Conservation (phyloP, 2,329 filamentous ascomycete genomes). For the Cladorrhinum sp. region DNA sequence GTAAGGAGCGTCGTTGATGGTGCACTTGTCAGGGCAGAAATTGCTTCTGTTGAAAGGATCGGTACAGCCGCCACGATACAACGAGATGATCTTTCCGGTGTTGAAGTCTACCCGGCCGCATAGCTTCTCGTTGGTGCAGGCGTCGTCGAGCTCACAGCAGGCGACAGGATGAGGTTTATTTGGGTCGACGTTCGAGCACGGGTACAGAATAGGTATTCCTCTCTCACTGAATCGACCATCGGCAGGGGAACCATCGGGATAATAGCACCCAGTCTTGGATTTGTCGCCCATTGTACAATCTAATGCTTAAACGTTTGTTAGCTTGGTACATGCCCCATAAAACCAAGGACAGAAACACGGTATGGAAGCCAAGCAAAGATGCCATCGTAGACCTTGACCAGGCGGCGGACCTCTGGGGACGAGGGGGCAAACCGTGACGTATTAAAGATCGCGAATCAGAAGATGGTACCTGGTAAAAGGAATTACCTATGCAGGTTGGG, state of each 20-base stretch:
- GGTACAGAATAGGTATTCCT: neutral
- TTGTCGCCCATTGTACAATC: too few species aligned
- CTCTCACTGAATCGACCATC: neutral
- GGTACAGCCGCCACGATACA: neutral
- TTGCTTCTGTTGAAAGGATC: neutral
- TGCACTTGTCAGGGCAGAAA: neutral
- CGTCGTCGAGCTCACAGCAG: neutral
- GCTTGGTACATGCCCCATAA: too few species aligned
- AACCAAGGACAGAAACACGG: too few species aligned
- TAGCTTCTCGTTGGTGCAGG: neutral
- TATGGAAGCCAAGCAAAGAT: too few species aligned
- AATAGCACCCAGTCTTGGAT: neutral
- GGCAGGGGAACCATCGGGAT: neutral
- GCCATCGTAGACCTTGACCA: too few species aligned
- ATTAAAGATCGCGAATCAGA: too few species aligned
- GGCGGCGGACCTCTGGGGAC: too few species aligned
- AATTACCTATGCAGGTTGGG: too few species aligned
- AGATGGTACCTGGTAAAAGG: too few species aligned
- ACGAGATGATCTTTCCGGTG: neutral
- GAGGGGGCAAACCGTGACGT: too few species aligned
- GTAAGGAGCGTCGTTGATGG: neutral
- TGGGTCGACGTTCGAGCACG: neutral
- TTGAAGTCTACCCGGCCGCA: neutral
- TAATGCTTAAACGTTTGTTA: too few species aligned
- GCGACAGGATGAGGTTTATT: neutral